phyloP scores from a whole-genome alignment of 2,329 filamentous ascomycete species.

The Coniochaeta sp. region DNA sequence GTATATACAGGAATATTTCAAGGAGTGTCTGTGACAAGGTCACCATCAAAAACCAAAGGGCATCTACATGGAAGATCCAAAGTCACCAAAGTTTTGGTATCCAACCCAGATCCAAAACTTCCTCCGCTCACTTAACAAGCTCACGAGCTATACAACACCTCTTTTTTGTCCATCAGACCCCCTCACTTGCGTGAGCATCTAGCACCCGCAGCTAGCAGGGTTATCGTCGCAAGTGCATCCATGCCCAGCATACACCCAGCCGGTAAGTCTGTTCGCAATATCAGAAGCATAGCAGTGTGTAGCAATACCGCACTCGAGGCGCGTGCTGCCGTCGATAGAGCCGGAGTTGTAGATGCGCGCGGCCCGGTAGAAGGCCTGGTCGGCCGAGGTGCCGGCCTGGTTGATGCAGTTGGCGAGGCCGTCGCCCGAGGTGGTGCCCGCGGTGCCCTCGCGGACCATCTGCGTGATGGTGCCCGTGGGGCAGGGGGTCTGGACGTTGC shows the following conservation, averaged over 20 bases:
- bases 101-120: no score
- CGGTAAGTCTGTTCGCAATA: conserved; percentile 30
- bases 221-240: not conserved
- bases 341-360: conserved; percentile 46
- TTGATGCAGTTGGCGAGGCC: conserved; percentile 32
- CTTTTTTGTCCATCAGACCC: no score
- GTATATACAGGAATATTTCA: no score
- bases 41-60: no score
- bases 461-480: conserved; percentile 16
- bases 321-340: conserved; percentile 21
- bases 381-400: conserved; percentile 21
- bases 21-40: no score
- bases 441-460: conserved; percentile 32
- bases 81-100: no score
- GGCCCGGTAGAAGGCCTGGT: conserved; percentile 35
- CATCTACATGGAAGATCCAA: no score
- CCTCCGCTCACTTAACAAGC: no score
- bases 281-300: conserved; percentile 46
- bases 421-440: conserved; percentile 31
- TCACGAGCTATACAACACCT: no score
- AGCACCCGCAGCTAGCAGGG: conserved; percentile 2
- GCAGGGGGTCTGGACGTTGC: conserved; percentile 18
- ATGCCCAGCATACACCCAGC: conserved; percentile 1
- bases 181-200: no score
- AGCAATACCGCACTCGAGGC: conserved; percentile 32